Percentiles rank a stretch among this genome's conserved stretches.
phyloP scores from a whole-genome alignment of 208 protist species.

The Trichomonas vaginalis region DNA sequence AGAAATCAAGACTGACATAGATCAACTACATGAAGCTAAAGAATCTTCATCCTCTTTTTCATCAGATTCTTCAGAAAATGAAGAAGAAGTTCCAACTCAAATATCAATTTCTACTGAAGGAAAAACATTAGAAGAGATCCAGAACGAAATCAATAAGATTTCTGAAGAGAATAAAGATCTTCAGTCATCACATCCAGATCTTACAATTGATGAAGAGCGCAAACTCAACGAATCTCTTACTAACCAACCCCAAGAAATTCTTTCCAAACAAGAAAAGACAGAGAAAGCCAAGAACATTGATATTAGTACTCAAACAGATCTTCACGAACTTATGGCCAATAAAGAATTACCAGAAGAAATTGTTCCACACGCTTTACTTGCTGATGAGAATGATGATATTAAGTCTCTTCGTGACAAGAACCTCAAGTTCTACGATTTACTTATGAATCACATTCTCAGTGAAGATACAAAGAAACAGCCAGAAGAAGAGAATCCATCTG shows the following conservation, averaged over 20 bases:
- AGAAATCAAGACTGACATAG: too few species aligned
- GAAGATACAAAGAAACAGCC: neutral
- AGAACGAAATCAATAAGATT: too few species aligned
- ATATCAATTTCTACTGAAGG: too few species aligned
- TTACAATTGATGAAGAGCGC: neutral
- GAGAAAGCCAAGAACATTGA: neutral
- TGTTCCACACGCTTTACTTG: neutral
- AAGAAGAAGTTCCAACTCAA: too few species aligned
- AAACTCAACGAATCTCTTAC: neutral
- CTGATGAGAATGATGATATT: neutral
- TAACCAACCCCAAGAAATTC: neutral
- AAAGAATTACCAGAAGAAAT: neutral
- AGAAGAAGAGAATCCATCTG: neutral
- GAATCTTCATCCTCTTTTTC: too few species aligned
- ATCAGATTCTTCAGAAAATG: too few species aligned
- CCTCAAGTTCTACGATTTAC: too few species aligned
- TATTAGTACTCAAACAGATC: neutral
- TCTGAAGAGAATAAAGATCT: too few species aligned
- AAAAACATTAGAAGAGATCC: too few species aligned
- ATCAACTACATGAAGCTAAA: too few species aligned
- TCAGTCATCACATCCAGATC: too few species aligned
- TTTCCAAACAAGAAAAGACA: neutral
- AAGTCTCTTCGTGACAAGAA: neutral
- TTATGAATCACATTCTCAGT: neutral
- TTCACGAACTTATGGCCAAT: neutral